Conservation (phyloP, 352 stramenopile species). For the Globisporangium middletonii region DNA sequence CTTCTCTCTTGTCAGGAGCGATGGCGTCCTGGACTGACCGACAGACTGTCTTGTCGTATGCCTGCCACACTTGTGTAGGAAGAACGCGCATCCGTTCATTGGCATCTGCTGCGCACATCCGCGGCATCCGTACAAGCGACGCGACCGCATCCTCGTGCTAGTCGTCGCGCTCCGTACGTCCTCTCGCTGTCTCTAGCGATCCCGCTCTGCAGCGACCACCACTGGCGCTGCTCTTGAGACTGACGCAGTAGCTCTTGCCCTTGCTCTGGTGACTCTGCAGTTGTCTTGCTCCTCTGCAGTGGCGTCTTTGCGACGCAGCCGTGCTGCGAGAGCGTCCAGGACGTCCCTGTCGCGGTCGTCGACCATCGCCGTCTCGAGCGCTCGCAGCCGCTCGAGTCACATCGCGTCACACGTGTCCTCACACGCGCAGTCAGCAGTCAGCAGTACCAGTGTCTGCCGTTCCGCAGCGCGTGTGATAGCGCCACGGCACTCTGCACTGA, state of each 20-base stretch:
- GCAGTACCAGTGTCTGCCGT: slow-evolving; percentile 16
- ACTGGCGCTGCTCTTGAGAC: background rate
- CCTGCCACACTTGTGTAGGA: slow-evolving; percentile 15
- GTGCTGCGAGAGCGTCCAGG: slow-evolving; percentile 24
- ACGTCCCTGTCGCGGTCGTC: slow-evolving; percentile 16
- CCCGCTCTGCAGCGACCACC: background rate
- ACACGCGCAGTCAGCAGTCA: background rate
- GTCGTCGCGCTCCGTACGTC: slow-evolving; percentile 38
- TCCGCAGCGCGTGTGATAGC: slow-evolving; percentile 20
- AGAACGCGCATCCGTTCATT: slow-evolving; percentile 50
- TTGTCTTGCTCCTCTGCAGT: slow-evolving; percentile 31
- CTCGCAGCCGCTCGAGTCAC: background rate
- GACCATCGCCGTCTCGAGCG: background rate
- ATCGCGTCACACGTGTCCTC: background rate
- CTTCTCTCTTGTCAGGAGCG: background rate
- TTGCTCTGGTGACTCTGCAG: slow-evolving; percentile 13
- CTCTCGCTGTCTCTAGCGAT: background rate
- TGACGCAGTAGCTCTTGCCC: background rate
- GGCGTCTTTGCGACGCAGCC: slow-evolving; percentile 37
- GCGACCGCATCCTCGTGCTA: slow-evolving; percentile 44
- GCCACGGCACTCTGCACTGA: slow-evolving; percentile 22
- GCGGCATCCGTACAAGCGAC: slow-evolving; percentile 49
- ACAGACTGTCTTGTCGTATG: background rate
- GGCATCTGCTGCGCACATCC: slow-evolving; percentile 29
- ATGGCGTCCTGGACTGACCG: background rate